Evolutionary conservation across 2,329 filamentous ascomycete genomes (phyloP).

Genomic region (Niveomyces coronatus): DNA sequence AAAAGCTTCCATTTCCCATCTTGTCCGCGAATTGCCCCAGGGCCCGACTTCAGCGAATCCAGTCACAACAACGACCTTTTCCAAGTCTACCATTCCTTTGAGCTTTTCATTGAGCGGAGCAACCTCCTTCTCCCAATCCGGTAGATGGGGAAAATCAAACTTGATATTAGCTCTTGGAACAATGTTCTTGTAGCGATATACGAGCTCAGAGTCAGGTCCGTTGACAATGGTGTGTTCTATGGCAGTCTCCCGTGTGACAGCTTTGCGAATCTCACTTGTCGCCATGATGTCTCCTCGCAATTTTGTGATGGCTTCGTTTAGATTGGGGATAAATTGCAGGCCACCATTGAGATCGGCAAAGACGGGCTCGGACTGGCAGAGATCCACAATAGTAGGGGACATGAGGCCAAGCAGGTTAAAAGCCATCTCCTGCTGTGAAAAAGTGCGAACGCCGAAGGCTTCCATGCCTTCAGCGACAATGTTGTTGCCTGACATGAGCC

Average conservation of each 20-base stretch:
- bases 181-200: slow-evolving; percentile 91
- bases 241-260: slow-evolving; percentile 89
- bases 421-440: slow-evolving; percentile 99
- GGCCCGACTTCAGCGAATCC: slow-evolving; percentile 94
- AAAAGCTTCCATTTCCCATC: slow-evolving; percentile 98
- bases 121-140: slow-evolving; percentile 85
- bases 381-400: slow-evolving; percentile 85
- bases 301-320: slow-evolving; percentile 89
- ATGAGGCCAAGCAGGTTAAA: slow-evolving; percentile 96
- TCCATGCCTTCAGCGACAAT: slow-evolving; percentile 95
- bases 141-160: slow-evolving; percentile 84
- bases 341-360: slow-evolving; percentile 97
- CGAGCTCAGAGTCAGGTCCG: slow-evolving; percentile 78
- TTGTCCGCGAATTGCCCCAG: slow-evolving; percentile 95
- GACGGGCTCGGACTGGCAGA: slow-evolving; percentile 91
- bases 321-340: slow-evolving; percentile 90
- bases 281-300: slow-evolving; percentile 92
- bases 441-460: slow-evolving; percentile 91
- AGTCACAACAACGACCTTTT: slow-evolving; percentile 95
- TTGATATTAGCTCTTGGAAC: slow-evolving; percentile 96
- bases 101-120: slow-evolving; percentile 79
- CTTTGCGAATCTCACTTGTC: slow-evolving; percentile 84
- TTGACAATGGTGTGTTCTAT: slow-evolving; percentile 98
- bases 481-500: slow-evolving; percentile 97
- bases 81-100: slow-evolving; percentile 96